Conservation (phyloP, 1,139 yeast genomes). For the Yamadazyma oceani region DNA sequence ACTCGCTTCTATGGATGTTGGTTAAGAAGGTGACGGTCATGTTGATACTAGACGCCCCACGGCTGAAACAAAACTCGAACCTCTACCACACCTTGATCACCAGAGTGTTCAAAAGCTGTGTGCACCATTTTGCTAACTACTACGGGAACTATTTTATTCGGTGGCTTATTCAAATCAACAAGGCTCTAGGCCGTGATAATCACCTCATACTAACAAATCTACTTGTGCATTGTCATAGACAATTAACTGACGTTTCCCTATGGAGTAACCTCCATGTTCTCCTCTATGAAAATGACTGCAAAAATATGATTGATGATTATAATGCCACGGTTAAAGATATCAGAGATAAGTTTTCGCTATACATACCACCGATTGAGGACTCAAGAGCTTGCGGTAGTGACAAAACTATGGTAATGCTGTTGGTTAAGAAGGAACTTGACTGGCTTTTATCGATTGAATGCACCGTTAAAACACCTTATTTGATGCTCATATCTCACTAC, state of each 20-base stretch:
- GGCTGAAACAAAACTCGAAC: too few relatives aligned
- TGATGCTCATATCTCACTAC: conserved; percentile 1
- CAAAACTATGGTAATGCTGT: neutral
- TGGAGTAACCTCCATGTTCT: conserved; percentile 26
- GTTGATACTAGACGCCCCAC: conserved; percentile 6
- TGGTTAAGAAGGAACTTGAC: conserved; percentile 10
- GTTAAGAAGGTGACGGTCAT: conserved; percentile 29
- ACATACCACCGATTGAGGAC: neutral
- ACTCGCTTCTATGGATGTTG: conserved; percentile 42
- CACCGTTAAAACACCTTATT: conserved; percentile 19
- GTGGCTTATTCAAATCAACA: conserved; percentile 28
- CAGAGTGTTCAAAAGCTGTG: conserved; percentile 31
- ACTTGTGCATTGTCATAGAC: conserved; percentile 19
- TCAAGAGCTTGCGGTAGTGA: neutral
- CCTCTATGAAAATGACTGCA: conserved; percentile 4
- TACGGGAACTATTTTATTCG: conserved; percentile 35
- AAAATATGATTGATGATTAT: conserved; percentile 20
- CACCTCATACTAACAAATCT: conserved; percentile 6
- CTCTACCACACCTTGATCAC: conserved; percentile 13
- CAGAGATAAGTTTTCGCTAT: conserved; percentile 5
- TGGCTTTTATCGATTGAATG: conserved; percentile 29
- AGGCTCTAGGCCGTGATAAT: conserved; percentile 6
- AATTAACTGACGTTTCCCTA: conserved; percentile 34
- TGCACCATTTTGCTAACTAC: conserved; percentile 43
- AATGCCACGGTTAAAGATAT: conserved; percentile 11